Evolutionary conservation across 1,139 yeast genomes (phyloP), one percentile per base, ranked within the genome.

Genomic region (Saccharomycopsis crataegensis): DNA sequence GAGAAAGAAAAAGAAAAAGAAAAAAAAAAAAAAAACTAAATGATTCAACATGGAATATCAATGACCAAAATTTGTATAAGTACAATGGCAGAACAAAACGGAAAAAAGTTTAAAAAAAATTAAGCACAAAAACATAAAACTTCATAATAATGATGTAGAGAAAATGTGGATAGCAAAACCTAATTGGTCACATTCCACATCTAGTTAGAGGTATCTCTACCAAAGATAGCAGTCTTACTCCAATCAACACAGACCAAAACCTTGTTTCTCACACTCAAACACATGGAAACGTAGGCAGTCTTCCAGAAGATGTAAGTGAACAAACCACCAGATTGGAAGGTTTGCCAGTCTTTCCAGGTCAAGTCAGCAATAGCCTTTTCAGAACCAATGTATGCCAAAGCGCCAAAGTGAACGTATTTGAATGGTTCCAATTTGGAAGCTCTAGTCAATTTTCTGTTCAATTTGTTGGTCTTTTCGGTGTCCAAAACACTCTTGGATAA

Each of bases 351-450:
- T 62, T 94, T 95, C 85, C 90, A 82, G 43, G 86, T 83, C 64
- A 91, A 75, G 67, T 91, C 97, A 45, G 96, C 97, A 62, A 91
- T 94, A 45, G 97, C 98, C 68, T 83, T 80, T 68, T 91, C 97
- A 51, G 89, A 78, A 61, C 98, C 98, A 64, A 84, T 82, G 71
- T 84, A 84, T 64, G 96, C 86, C 68, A 83, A 72, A 59, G 91
- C 76, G 75, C 94, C 90, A 73, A 80, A 74, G 73, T 83, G 82
- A 61, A 75, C 72, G 71, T 84, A 84, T 58, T 75, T 71, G 70
- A 84, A 84, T 48, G 76, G 74, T 62, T 82, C 82, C 62, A 83
- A 70, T 57, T 72, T 78, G 67, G 68, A 70, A 67, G 61, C 70
- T 60, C 67, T 72, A 49, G 55, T 68, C 71, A 67, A 68, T 60